Base-by-base conservation (phyloP, 129 eudicot genomes). In the Lactuca saligna region DNA sequence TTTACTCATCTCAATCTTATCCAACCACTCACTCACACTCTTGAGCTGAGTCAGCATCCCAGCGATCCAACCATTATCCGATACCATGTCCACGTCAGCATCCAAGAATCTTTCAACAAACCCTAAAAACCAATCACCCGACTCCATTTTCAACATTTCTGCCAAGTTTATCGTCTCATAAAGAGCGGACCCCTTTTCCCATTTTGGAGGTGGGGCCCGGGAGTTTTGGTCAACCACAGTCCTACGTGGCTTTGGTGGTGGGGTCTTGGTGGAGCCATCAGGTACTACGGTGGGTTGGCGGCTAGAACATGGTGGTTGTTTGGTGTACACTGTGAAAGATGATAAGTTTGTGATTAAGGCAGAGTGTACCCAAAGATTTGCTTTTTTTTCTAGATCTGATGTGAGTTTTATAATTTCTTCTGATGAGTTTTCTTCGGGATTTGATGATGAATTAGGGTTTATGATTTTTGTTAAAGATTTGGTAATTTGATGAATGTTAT, bases 11-110 rank as follows among this genome's bases (percentile, higher is more conserved):
- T 25, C 82, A 8, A 92, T 88, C 42, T 78, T 85, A 20, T 92
- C 98, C 68, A 92, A 82, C 98, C 96, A 92, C 49, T 88, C 96
- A 32, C 88, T 92, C 62, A 92, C 98, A 42, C 95, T 92, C 80
- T 92, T 92, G 9, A 92, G 91, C 80, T 92, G 98, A 78, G 91
- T 82, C 79, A 92, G 71, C 95, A 88, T 88, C 51, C 96, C 94
- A 0, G 96, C 98, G 74, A 92, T 84, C 71, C 86, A 91, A 31
- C 94, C 89, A 16, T 92, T 92, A 61, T 92, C 91, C 0, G 96
- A 84, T 65, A 92, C 79, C 29, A 70, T 49, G 61, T 87, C 98
- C 61, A 88, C 98, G 13, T 92, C 87, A 66, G 95, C 84, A 67
- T 92, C 98, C 81, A 92, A 79, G 74, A 92, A 92, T 66, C 87